Base-by-base conservation (phyloP, 2,329 filamentous ascomycete genomes). In the Xylaria sp. region DNA sequence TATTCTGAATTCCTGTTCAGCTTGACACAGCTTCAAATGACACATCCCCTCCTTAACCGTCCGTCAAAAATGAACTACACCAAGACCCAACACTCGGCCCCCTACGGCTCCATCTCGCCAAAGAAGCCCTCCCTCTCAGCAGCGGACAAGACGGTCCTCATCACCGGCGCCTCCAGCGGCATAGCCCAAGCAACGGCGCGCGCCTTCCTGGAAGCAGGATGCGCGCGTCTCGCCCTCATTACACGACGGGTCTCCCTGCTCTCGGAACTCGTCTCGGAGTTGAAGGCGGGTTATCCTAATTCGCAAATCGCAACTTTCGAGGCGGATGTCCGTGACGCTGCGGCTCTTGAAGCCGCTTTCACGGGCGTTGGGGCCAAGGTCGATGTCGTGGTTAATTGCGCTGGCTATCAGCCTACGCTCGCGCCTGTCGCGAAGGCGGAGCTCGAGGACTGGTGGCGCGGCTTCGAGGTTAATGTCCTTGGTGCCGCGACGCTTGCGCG, bases 391-490 rank as follows among this genome's bases (percentile, higher is more conserved):
- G 20, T 74, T 54, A 73, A 73, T 63, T 66, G 55, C 46, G 68
- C 68, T 0, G 68, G 66, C 6, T 66, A 67, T 54, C 23, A 54
- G 55, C 65, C 67, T 0, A 48, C 52, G 12, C 61, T 71, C 7
- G 65, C 63, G 20, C 62, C 72, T 10, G 62, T 71, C 13, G 62
- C 67, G 4, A 12, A 33, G 39, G 39, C 20, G 0, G 68, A 71
- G 20, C 54, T 70, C 36, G 46, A 20, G 5, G 65, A 64, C 20
- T 68, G 71, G 70, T 74, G 71, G 70, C 49, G 31, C 31, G 69
- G 65, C n/a, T 74, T 73, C 61, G 72, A 74, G 39, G 51, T 65
- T 55, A 74, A 72, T 33, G 73, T 73, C 33, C 66, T 52, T 8
- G 71, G 73, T 36, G 66, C 71, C 1, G 72, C 72, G 33, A 61